Conservation (phyloP, 257 asterid species). For the Cynanchum wilfordii region DNA sequence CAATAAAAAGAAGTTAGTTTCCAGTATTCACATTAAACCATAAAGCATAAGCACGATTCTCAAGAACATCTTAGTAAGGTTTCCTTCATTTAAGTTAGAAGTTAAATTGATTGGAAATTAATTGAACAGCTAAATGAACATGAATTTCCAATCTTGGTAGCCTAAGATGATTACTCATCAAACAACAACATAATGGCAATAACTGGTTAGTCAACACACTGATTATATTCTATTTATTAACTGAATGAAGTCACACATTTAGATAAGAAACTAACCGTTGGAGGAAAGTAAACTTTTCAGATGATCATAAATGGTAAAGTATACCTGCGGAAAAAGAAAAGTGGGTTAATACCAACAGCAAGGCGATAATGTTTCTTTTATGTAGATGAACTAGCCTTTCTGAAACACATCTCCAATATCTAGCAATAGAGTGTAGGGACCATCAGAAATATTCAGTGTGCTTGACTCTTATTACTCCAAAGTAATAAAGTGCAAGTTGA, state of each 20-base stretch:
- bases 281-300: slow-evolving; percentile 66
- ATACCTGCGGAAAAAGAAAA: slow-evolving; percentile 58
- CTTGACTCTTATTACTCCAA: neutral
- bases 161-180: neutral
- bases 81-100: neutral
- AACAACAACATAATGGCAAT: neutral
- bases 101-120: neutral
- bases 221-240: neutral
- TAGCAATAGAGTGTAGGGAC: neutral
- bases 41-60: neutral
- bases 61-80: slow-evolving; percentile 1
- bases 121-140: neutral
- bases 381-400: neutral
- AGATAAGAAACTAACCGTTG: slow-evolving; percentile 58
- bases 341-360: neutral
- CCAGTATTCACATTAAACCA: neutral
- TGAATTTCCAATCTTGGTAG: neutral
- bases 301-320: slow-evolving; percentile 87
- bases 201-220: neutral
- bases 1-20: slow-evolving; percentile 19
- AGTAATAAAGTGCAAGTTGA: neutral
- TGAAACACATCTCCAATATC: neutral
- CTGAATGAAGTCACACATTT: neutral
- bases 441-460: neutral
- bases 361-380: too few species aligned